Percentiles rank a stretch among this genome's conserved stretches.
These are phyloP conservation scores for Alternaria metachromatica DNA, from an alignment of 2,329 filamentous ascomycete species.

Conservation along the genomic window DNA sequence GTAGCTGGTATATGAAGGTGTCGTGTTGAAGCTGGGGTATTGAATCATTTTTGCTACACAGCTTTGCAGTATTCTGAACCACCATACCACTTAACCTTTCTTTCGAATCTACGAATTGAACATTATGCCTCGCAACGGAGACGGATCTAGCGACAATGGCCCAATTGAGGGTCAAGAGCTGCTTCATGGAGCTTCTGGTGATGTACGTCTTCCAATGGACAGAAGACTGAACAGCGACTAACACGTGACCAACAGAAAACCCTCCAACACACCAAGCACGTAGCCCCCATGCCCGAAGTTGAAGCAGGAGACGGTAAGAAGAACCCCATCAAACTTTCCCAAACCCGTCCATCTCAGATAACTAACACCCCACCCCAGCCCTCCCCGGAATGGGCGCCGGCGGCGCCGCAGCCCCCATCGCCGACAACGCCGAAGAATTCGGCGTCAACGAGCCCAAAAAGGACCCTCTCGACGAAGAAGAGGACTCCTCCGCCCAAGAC, in stretches of 20 bases:
- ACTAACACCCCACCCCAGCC: slow-evolving; percentile 2
- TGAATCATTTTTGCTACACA: not conserved
- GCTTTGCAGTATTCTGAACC: not conserved
- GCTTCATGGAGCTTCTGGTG: slow-evolving; percentile 46
- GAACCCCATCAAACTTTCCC: not conserved
- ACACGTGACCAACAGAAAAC: slow-evolving; percentile 17
- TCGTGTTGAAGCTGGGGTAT: not conserved
- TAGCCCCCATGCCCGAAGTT: slow-evolving; percentile 42
- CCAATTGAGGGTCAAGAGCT: slow-evolving; percentile 49
- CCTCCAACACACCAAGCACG: slow-evolving; percentile 45
- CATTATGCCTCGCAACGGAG: slow-evolving; percentile 51
- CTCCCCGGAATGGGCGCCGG: slow-evolving; percentile 18
- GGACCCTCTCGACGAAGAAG: not conserved
- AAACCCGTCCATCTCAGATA: not conserved
- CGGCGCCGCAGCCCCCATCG: slow-evolving; percentile 12
- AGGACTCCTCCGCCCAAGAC: not conserved
- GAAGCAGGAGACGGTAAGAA: slow-evolving; percentile 44
- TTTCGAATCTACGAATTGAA: not conserved
- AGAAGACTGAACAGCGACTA: not conserved
- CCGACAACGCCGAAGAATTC: slow-evolving; percentile 8
- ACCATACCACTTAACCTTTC: not conserved
- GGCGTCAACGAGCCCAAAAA: slow-evolving; percentile 12
- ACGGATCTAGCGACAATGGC: slow-evolving; percentile 50
- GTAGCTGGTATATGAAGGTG: not conserved
- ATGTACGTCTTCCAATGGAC: slow-evolving; percentile 32